These are phyloP conservation scores for Fusarium drepaniforme DNA, from an alignment of 2,329 filamentous ascomycete species.

Conservation along the genomic window DNA sequence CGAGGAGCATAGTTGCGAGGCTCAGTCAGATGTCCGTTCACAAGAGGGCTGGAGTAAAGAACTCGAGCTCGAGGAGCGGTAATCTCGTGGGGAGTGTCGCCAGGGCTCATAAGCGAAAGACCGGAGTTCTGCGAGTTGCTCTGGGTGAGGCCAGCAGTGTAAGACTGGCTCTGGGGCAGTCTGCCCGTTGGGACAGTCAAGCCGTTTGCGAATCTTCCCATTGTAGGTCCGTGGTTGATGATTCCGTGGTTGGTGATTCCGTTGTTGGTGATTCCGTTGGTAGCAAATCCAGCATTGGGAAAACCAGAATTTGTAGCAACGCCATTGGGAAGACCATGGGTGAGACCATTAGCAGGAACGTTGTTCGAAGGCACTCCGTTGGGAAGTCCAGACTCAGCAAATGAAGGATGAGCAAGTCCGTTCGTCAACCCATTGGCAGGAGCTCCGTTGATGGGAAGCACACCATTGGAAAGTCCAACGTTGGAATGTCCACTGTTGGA, in stretches of 20 bases:
- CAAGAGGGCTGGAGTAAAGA: slow-evolving; percentile 19
- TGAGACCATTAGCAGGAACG: not conserved
- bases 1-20: slow-evolving; percentile 58
- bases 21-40: slow-evolving; percentile 49
- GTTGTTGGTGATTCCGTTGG: not conserved
- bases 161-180: slow-evolving; percentile 15
- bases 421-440: not conserved
- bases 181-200: not conserved
- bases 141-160: slow-evolving; percentile 21
- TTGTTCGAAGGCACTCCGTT: not conserved
- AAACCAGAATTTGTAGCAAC: not conserved
- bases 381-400: not conserved
- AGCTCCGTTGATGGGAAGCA: not conserved
- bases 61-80: not conserved
- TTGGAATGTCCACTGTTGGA: not conserved
- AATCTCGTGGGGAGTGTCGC: slow-evolving; percentile 30
- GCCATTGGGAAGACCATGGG: not conserved
- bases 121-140: slow-evolving; percentile 31
- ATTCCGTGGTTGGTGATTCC: not conserved
- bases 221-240: not conserved
- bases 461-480: not conserved
- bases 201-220: not conserved
- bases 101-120: slow-evolving; percentile 28
- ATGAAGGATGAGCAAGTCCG: not conserved
- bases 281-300: not conserved